Evolutionary conservation across 1,284 basidiomycete genomes (phyloP).

Genomic region (Irpex sp.): DNA sequence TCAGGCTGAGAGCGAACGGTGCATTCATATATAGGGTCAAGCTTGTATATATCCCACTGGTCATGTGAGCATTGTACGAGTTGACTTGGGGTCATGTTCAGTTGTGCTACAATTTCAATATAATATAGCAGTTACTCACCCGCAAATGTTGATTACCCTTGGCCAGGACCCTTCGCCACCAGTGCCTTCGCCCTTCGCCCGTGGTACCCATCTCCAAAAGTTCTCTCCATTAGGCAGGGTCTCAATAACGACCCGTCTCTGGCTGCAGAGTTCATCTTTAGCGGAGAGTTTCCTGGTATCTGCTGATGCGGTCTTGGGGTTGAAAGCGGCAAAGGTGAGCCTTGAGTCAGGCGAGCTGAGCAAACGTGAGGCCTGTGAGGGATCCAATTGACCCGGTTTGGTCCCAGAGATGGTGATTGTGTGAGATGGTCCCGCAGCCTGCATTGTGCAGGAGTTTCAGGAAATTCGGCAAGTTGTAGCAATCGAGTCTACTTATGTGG

Average conservation of each 20-base stretch:
- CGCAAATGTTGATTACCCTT: constrained; percentile 58
- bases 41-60: constrained; percentile 81
- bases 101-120: background rate
- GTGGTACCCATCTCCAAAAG: constrained; percentile 74
- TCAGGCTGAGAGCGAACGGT: constrained; percentile 44
- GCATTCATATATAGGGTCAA: constrained; percentile 68
- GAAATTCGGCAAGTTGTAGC: too few species aligned
- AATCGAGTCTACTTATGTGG: too few species aligned
- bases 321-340: constrained; percentile 64
- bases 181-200: constrained; percentile 52
- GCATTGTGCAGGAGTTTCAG: background rate
- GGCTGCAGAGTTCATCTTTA: constrained; percentile 45
- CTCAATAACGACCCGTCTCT: constrained; percentile 71
- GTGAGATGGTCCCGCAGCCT: constrained; percentile 5
- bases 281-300: constrained; percentile 34
- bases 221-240: constrained; percentile 45
- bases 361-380: constrained; percentile 52
- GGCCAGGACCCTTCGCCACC: constrained; percentile 69
- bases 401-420: constrained; percentile 23
- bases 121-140: constrained; percentile 41
- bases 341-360: constrained; percentile 50
- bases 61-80: constrained; percentile 55
- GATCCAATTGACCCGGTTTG: constrained; percentile 57
- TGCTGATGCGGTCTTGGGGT: constrained; percentile 61
- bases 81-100: constrained; percentile 32